Evolutionary conservation across 345 rosid species (phyloP), one percentile per base, ranked within the genome.

Genomic region (Gossypium stocksii): DNA sequence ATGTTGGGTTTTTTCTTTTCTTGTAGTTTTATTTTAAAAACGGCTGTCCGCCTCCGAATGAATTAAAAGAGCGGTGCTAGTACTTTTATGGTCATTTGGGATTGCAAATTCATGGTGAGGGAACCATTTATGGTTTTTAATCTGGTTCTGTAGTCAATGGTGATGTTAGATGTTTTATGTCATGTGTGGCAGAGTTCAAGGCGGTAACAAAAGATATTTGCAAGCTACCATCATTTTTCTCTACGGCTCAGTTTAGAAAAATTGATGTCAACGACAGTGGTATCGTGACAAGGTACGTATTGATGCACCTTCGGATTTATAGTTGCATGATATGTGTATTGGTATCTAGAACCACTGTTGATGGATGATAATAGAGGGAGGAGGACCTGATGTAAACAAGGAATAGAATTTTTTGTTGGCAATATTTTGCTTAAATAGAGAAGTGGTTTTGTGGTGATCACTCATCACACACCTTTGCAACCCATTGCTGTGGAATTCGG

Each of bases 191-290:
- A 95, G 99, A 88, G 74, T 96, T 96, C 76, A 91, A 90, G 83
- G 67, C 81, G 70, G 75, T 96, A 19, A 81, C 89, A 2, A 93
- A 83, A 83, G 92, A 88, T 77, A 78, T 91, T 57, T 96, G 98
- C 94, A 88, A 88, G 87, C 79, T 96, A 45, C 98, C 99, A n/a
- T 96, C 92, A 7, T 91, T 86, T 80, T 84, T 93, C 78, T 93
- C 93, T 53, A 68, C 87, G 5, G 63, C 73, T 11, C 84, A 91
- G 41, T 93, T 93, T 75, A 85, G 81, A 75, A 91, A 83, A 82
- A 89, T 91, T 69, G 97, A 96, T 76, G 66, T 67, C 10, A 80
- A 84, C 46, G 22, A 72, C 80, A 80, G 83, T 4, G 93, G 97
- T 75, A 52, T 81, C 9, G 85, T 93, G 71, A 91, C 91, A 49